Conservation (phyloP, 179 eudicot genomes). For the Heliamphora ciliata region DNA sequence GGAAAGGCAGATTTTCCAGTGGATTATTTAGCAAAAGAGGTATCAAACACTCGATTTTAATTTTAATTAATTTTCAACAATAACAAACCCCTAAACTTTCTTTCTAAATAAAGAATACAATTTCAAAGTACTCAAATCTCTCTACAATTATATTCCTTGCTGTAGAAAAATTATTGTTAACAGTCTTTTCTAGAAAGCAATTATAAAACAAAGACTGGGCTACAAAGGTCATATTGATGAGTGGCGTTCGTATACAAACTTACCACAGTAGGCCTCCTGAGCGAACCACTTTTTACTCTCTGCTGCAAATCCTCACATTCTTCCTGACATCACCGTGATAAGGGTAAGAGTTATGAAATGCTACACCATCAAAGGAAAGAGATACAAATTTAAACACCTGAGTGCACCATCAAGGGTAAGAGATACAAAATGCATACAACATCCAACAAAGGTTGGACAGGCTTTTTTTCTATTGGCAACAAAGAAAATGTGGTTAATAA, state of each 20-base stretch:
- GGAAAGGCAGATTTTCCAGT: too few species aligned
- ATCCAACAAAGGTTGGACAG: not conserved
- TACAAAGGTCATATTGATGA: not conserved
- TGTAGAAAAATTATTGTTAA: not conserved
- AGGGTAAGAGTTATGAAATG: not conserved
- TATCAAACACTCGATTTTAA: too few species aligned
- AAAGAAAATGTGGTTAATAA: too few species aligned
- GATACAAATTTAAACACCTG: not conserved
- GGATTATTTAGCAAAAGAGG: too few species aligned
- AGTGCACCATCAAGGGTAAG: not conserved
- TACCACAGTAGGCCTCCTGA: conserved; percentile 71
- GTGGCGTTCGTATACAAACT: conserved; percentile 22
- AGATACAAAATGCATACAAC: conserved; percentile 5
- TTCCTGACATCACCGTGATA: conserved; percentile 43
- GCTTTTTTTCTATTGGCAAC: too few species aligned
- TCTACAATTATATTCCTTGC: not conserved
- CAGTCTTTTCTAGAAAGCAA: not conserved
- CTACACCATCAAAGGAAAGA: not conserved
- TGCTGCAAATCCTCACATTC: conserved; percentile 59
- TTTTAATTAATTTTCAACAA: too few species aligned
- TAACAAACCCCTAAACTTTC: too few species aligned
- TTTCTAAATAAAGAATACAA: too few species aligned
- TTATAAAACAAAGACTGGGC: not conserved
- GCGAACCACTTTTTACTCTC: conserved; percentile 51
- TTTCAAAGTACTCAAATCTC: not conserved